Evolutionary conservation across 495 filamentous ascomycete species (phyloP), one percentile per base, ranked within the genome.

Genomic region (Thermochaetoides thermophila): DNA sequence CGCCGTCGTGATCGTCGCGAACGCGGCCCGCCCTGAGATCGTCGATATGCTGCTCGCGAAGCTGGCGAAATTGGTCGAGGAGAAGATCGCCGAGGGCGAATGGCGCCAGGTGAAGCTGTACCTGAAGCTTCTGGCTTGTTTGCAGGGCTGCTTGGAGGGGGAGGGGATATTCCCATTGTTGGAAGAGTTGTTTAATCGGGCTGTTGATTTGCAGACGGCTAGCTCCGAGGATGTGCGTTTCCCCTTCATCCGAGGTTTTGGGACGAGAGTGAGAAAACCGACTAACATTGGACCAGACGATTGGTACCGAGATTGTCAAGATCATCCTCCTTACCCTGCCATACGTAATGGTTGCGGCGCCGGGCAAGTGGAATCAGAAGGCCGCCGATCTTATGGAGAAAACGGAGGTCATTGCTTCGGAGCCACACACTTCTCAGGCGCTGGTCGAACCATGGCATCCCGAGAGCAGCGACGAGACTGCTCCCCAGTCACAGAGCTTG

Each of bases 71-170:
- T 57, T 58, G 22, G 51, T 74, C 25, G 76, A 87, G 44, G 57
- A 66, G 27, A 66, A 69, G 48, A 59, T 93, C 24, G 59, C 66
- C 18, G 54, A 52, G 14, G 89, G 89, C 13, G 66, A 76, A 28
- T 96, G 91, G 85, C 76, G 83, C 18, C 80, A 84, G 35, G 76
- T 86, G 39, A 99, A 96, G 67, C 74, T 94, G 23, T 60, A 86
- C 26, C 59, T 96, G 43, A 81, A 91, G 41, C 84, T 95, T 42
- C 48, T 94, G 32, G 86, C 74, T 9, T 82, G 81, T 33, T 47
- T 96, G 34, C 85, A 94, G 52, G 63, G 69, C 32, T 56, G 85
- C 17, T 69, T 85, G 27, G 76, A 84, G 48, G 84, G 75, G 9
- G 78, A 89, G 29, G 89, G 87, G 7, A 64, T 95, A n/a, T 91